Conservation (phyloP, 306 rosid genomes). For the Glycyrrhiza uralensis region DNA sequence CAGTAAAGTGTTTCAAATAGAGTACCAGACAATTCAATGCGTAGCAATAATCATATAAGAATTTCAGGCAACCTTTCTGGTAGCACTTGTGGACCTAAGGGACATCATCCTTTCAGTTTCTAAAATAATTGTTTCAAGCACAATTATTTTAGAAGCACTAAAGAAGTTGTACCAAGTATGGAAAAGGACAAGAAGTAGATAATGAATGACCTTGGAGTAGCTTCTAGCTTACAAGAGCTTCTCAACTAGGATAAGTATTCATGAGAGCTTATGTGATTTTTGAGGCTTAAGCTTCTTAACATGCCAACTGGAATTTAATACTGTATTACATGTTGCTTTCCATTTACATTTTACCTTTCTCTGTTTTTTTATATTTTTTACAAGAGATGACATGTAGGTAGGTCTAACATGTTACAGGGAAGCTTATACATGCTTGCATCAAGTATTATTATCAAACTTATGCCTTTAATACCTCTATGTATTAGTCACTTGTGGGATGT, state of each 20-base stretch:
- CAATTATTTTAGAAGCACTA: no score
- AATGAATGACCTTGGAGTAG: no score
- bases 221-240: no score
- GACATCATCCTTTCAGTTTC: conserved; percentile 61
- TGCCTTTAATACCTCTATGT: not conserved
- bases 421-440: not conserved
- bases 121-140: no score
- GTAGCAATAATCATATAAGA: conserved; percentile 28
- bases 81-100: conserved; percentile 59
- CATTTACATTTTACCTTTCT: not conserved
- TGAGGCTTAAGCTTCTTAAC: conserved; percentile 18
- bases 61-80: conserved; percentile 44
- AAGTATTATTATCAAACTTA: not conserved
- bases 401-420: not conserved
- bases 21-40: not conserved
- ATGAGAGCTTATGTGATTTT: not conserved
- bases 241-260: no score
- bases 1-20: conserved; percentile 18
- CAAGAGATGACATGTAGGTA: not conserved
- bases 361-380: not conserved
- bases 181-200: no score
- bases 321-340: not conserved
- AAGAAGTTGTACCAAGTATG: no score
- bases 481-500: conserved; percentile 13
- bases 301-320: not conserved